phyloP scores from a whole-genome alignment of 805 yeast genomes.

The Sugiyamaella valdiviana region DNA sequence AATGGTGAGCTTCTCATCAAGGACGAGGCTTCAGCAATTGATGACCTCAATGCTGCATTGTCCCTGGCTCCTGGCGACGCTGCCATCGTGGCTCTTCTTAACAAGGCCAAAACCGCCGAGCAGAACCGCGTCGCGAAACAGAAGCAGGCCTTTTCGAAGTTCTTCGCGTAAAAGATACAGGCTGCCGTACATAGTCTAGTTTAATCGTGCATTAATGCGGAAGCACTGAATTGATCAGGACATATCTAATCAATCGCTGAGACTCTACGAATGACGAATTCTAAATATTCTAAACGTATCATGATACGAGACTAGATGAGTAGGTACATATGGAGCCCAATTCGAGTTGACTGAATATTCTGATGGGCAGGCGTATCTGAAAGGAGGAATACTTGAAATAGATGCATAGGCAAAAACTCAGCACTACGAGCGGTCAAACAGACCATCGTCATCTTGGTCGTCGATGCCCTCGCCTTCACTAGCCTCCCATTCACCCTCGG shows the following conservation, averaged over 20 bases:
- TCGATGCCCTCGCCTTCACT: conserved; percentile 40
- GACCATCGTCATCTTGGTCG: conserved; percentile 51
- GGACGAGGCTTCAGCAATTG: conserved; percentile 64
- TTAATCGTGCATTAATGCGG: too few relatives aligned
- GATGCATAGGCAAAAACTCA: neutral
- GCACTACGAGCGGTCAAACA: conserved; percentile 44
- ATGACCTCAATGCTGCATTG: conserved; percentile 61
- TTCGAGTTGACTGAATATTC: neutral
- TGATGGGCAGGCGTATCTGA: neutral
- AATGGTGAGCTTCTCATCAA: conserved; percentile 56
- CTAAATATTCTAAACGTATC: neutral
- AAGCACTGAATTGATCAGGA: too few relatives aligned
- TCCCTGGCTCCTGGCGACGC: conserved; percentile 49
- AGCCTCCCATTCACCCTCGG: conserved; percentile 33
- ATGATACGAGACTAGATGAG: too few relatives aligned
- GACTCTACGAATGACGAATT: too few relatives aligned
- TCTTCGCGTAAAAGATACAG: conserved; percentile 8
- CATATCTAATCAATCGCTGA: too few relatives aligned
- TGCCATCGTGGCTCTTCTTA: conserved; percentile 25
- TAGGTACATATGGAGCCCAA: too few relatives aligned
- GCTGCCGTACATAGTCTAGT: too few relatives aligned
- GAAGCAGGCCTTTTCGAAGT: conserved; percentile 9
- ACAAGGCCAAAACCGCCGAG: conserved; percentile 20
- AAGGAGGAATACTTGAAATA: neutral
- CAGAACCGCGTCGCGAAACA: conserved; percentile 4